Base-by-base conservation (phyloP, 139 green algal genomes). In the Asterochloris sp. region DNA sequence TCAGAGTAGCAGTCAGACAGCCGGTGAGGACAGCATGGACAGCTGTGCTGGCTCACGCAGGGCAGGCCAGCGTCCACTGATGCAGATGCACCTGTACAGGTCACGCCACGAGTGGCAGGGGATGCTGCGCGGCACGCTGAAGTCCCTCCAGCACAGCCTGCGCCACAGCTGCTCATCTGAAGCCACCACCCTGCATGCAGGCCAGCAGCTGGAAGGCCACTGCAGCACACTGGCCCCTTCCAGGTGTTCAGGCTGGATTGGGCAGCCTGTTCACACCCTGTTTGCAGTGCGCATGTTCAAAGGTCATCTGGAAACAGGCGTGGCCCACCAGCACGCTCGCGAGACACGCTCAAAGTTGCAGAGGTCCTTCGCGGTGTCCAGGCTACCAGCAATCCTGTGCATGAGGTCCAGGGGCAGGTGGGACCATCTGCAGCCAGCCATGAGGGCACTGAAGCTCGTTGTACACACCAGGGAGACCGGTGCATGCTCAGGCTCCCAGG, bases 161-260 rank as follows among this genome's bases (percentile, higher is more conserved):
- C 73, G 78, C 86, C 86, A 90, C 60, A 90, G 26, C 14, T 69
- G 6, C 17, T 89, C 63, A 47, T 78, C 80, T 54, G 28, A 13
- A 9, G 69, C 75, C 24, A 83, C 69, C 11, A 29, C 26, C 74
- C 84, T 89, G 86, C 76, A 80, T 12, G 14, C 21, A 66, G 24
- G 28, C 24, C 21, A 76, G 29, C 69, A 76, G 69, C 69, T 26
- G 66, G 66, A 21, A 71, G 19, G 66, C 21, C 66, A 71, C 17
- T 71, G 66, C 66, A 26, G 21, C 21, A 24, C 17, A 21, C 19
- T 71, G 17, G 66, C 21, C 17, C 21, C 19, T 71, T 71, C 38
- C 38, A 54, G 38, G 38, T 54, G 38, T 54, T 54, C 38, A 54
- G 66, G 66, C 66, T 26, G 17, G 74, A 19, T 78, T 78, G 28